phyloP scores from a whole-genome alignment of 495 filamentous ascomycete genomes.

The Hypoxylon cercidicola region DNA sequence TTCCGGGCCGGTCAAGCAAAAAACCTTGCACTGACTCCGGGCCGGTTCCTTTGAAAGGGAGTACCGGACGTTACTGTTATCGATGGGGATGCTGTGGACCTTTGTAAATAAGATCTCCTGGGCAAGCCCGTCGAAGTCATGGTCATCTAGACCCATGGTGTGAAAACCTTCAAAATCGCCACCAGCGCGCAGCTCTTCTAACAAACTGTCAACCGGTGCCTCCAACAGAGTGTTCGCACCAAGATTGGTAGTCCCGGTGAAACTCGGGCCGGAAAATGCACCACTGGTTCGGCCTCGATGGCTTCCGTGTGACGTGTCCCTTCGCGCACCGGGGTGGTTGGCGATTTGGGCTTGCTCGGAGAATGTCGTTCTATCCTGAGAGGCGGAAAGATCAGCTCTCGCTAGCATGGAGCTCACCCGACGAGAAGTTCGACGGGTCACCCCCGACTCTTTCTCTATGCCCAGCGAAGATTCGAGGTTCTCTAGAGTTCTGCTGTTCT shows the following conservation, averaged over 20 bases:
- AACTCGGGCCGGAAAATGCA: slow-evolving; percentile 52
- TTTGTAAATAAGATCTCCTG: slow-evolving; percentile 80
- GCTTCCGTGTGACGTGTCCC: slow-evolving; percentile 78
- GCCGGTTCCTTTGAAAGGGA: slow-evolving; percentile 60
- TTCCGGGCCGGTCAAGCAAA: slow-evolving; percentile 69
- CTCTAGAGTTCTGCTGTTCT: slow-evolving; percentile 68
- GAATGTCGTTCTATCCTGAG: slow-evolving; percentile 78
- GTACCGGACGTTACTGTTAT: slow-evolving; percentile 68
- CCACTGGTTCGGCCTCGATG: slow-evolving; percentile 70
- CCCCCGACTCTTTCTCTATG: slow-evolving; percentile 68
- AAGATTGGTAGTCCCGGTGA: slow-evolving; percentile 52
- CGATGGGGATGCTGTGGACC: slow-evolving; percentile 74
- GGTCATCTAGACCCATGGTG: slow-evolving; percentile 76
- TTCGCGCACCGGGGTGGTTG: slow-evolving; percentile 59
- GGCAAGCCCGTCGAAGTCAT: slow-evolving; percentile 71
- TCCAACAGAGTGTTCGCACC: slow-evolving; percentile 67
- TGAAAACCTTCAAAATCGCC: slow-evolving; percentile 74
- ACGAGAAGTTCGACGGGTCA: slow-evolving; percentile 77
- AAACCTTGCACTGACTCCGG: slow-evolving; percentile 66
- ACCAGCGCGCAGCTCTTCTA: slow-evolving; percentile 72
- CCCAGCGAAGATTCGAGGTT: slow-evolving; percentile 73
- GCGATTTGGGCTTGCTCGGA: slow-evolving; percentile 69
- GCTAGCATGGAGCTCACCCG: slow-evolving; percentile 93
- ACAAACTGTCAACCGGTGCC: slow-evolving; percentile 73
- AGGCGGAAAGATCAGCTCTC: slow-evolving; percentile 84